Evolutionary conservation across 768 basidiomycete genomes (phyloP).

Genomic region (Coprinopsis cinerea): DNA sequence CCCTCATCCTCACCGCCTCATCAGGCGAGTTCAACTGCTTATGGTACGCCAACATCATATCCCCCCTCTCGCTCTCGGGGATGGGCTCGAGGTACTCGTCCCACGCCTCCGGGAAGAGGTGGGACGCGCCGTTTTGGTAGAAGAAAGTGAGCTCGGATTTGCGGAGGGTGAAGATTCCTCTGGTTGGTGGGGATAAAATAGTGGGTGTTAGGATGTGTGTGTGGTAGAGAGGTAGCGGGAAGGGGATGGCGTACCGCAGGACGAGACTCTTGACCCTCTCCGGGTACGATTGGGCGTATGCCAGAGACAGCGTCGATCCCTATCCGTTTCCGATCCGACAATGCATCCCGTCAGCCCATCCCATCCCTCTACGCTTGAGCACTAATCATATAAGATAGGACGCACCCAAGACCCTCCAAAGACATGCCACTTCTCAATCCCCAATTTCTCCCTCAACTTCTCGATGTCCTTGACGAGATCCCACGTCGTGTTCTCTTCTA

Average conservation of each 20-base stretch:
- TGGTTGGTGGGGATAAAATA: slow-evolving; percentile 20
- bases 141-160: slow-evolving; percentile 88
- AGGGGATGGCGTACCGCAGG: slow-evolving; percentile 47
- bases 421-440: slow-evolving; percentile 85
- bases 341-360: background rate
- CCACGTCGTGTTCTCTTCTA: slow-evolving; percentile 92
- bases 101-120: slow-evolving; percentile 88
- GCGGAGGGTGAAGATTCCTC: slow-evolving; percentile 85
- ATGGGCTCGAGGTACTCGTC: slow-evolving; percentile 78
- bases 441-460: slow-evolving; percentile 66
- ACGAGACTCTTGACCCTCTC: slow-evolving; percentile 74
- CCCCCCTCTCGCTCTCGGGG: slow-evolving; percentile 70
- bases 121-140: slow-evolving; percentile 82
- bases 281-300: slow-evolving; percentile 85
- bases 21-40: slow-evolving; percentile 69
- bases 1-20: slow-evolving; percentile 53
- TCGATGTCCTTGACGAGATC: slow-evolving; percentile 90
- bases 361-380: background rate
- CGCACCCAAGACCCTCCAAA: slow-evolving; percentile 91
- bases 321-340: slow-evolving; percentile 15
- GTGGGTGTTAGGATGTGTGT: background rate
- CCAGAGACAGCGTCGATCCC: slow-evolving; percentile 85
- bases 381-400: slow-evolving; percentile 4
- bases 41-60: slow-evolving; percentile 83
- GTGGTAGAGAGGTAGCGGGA: background rate